Base-by-base conservation (phyloP, 225 moss, liverwort and hornwort genomes). In the Sphagnum tenellum region DNA sequence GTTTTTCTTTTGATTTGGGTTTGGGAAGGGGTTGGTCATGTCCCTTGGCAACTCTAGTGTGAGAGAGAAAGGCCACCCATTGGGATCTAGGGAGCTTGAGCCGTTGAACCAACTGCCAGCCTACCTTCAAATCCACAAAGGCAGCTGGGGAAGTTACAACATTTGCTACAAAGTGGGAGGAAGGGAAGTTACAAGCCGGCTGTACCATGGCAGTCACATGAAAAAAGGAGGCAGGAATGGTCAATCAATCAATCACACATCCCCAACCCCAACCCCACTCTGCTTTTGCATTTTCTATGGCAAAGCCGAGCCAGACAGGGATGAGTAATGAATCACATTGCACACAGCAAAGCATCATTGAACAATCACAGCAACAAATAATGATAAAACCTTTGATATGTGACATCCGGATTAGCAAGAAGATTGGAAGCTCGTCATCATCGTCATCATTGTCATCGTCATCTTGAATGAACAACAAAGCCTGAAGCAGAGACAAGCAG, bases 81-180 rank as follows among this genome's bases (percentile, higher is more conserved):
- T 75, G 77, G 77, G 80, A 84, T 84, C 77, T 74, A 80, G 72
- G 80, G 75, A 80, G 77, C 72, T 69, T 61, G 77, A 84, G 77
- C 84, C 84, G 80, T 80, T 84, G 84, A 80, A 80, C 80, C 77
- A 83, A 83, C 83, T 74, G 76, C 79, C 76, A 29, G 29, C 29
- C 29, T 29, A 29, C 29, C 29, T 29, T 29, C 29, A 29, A 29
- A 29, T 29, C 29, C 29, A 29, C 29, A 29, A 68, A 74, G 29
- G 12, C 14, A 12, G 47, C 48, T 59, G 59, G 58, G 51, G 44
- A 44, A 44, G 8, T 65, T 72, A 83, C 72, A 75, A 83, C 29
- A 29, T 29, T 29, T 29, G 74, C 79, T 74, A 77, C 75, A 57
- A 60, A 74, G 70, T 70, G 65, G 65, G 69, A 72, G 59, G 55